Evolutionary conservation across 768 basidiomycete species (phyloP), one percentile per base, ranked within the genome.

Genomic region (Albatrellus ellisii): DNA sequence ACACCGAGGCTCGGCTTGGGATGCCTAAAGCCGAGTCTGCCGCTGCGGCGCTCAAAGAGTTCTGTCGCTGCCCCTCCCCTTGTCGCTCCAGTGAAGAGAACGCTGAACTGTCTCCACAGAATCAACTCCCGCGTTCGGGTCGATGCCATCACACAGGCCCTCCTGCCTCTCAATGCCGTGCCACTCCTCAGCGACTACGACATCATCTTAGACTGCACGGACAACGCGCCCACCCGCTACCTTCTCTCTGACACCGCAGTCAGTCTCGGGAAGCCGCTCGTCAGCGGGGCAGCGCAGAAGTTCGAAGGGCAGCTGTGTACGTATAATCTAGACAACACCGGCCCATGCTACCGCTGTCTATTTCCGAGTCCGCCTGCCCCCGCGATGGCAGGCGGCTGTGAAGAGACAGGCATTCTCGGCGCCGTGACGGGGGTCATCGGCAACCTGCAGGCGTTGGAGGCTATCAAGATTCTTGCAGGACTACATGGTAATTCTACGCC

Each of bases 281-380:
- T 98, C 27, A 88, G 85, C 44, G 94, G 94, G 6, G 95, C 92
- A 1, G 95, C 95, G 0, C 87, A 87, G 54, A 74, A 74, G 52
- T 81, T 71, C 51, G 85, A 88, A 46, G 87, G 87, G 0, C 87
- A 89, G 56, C 67, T 90, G 4, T 80, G 75, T 52, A 65, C 73
- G 11, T 90, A 86, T 57, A 86, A 88, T 54, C 60, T 79, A 4
- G 75, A 70, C 5, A 59, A 63, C 15, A 61, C 72, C 22, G 80
- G 89, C 1, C 92, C 91, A 0, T 99, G 95, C 60, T 97, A 94
- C 59, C 73, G 95, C 12, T 98, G 95, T 57, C 60, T 98, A 32
- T 98, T 91, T 58, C 92, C 94, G 0, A 73, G 68, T 40, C 77
- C 89, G 2, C 77, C 90, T 1, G 68, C 75, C 4, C 68, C 64